Percentiles rank a stretch among this genome's conserved stretches.
Conservation (phyloP, 495 filamentous ascomycete species). For the Neurospora hispaniola region DNA sequence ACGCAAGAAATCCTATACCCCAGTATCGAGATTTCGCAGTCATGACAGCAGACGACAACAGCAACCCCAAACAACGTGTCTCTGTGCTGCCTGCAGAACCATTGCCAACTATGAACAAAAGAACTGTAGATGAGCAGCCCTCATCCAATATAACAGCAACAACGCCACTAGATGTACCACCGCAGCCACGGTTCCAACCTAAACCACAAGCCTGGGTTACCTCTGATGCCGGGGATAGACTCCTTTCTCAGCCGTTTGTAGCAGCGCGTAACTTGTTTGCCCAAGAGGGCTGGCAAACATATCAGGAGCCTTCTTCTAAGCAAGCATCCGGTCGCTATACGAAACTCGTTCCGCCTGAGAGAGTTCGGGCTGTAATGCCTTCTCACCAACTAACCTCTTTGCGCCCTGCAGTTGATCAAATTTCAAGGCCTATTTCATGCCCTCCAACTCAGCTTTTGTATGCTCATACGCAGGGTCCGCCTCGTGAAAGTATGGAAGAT, state of each 20-base stretch:
- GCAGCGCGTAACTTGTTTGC: not conserved
- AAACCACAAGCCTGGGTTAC: not conserved
- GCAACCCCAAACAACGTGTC: not conserved
- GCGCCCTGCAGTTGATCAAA: not conserved
- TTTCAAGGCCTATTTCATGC: not conserved
- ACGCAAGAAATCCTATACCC: not conserved
- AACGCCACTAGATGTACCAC: not conserved
- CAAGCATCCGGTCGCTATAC: not conserved
- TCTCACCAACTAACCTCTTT: not conserved
- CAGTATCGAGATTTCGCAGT: not conserved
- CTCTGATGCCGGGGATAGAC: not conserved
- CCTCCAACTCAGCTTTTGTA: not conserved
- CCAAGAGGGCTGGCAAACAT: not conserved
- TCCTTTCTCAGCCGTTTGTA: not conserved
- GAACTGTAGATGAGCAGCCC: not conserved
- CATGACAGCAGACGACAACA: not conserved
- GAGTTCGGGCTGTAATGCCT: not conserved
- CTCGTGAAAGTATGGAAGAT: constrained; percentile 22
- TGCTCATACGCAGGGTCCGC: not conserved
- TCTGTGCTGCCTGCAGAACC: not conserved
- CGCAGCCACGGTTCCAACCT: not conserved
- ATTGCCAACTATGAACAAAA: not conserved
- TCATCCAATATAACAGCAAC: not conserved
- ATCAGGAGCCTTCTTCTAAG: not conserved
- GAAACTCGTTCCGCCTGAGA: not conserved